Base-by-base conservation (phyloP, 2,329 filamentous ascomycete species). In the Aureobasidium uvarum region DNA sequence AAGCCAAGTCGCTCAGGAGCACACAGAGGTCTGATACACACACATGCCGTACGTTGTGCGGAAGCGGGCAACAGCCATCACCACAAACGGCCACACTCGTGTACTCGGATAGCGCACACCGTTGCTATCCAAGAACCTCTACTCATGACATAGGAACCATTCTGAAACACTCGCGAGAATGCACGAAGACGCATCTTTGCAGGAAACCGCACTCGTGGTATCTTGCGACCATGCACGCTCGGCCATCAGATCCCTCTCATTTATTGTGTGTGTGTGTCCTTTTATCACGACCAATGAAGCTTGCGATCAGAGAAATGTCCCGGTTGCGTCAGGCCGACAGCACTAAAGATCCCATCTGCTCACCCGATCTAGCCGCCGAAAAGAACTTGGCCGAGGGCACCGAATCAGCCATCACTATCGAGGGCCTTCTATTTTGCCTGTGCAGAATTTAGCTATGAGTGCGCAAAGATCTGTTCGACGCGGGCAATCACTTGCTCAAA, bases 71-170 rank as follows among this genome's bases (percentile, higher is more conserved):
- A 63, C 46, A 52, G 46, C 45, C 46, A 62, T 62, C 25, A 52
- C 36, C 60, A 38, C 60, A 52, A 63, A 62, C 58, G 58, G 58
- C 36, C 45, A 41, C 8, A 14, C 38, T 39, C 43, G 58, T 62
- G 31, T 51, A 41, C 31, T 33, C 23, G 38, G 23, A 20, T 54
- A 38, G 56, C 25, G 31, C n/a, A 23, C 60, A n/a, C 60, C 60
- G 60, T 63, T 63, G 36, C 48, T 63, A 39, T 50, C 23, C 60
- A 38, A 63, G 60, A 63, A 63, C 46, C 60, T 63, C 60, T 54
- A 63, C 48, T 52, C 60, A 52, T 25, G 60, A 54, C 60, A 33
- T 38, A 45, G 48, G 36, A 63, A 63, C 60, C 46, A 54, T 45
- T 20, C 10, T 63, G 60, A 63, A 63, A 63, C 60, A 52, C 46